These are phyloP conservation scores for Dactylellina leptospora DNA, from an alignment of 2,329 filamentous ascomycete species.

Conservation along the genomic window DNA sequence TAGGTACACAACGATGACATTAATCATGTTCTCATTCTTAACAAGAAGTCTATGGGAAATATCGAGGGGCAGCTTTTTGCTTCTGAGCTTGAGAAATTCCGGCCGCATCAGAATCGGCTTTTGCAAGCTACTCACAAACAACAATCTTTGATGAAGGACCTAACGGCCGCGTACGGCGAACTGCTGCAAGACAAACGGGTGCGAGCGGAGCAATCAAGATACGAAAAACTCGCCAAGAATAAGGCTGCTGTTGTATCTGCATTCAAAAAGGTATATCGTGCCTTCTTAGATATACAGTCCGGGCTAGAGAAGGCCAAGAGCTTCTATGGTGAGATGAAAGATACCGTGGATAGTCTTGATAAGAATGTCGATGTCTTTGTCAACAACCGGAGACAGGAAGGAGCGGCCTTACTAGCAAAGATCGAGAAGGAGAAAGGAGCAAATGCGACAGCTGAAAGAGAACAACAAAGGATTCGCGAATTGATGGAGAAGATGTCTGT, in stretches of 20 bases:
- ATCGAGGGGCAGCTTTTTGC: constrained; percentile 94
- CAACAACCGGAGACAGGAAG: constrained; percentile 90
- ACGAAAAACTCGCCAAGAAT: constrained; percentile 85
- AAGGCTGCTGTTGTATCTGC: constrained; percentile 80
- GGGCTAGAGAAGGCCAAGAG: constrained; percentile 86
- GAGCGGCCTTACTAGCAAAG: constrained; percentile 83
- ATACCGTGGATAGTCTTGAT: constrained; percentile 87
- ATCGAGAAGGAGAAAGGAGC: constrained; percentile 82
- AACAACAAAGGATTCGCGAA: constrained; percentile 83
- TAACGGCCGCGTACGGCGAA: constrained; percentile 85
- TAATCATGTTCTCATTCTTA: constrained; percentile 93
- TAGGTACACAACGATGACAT: constrained; percentile 97
- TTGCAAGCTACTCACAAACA: constrained; percentile 96
- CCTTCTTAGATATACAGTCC: constrained; percentile 86
- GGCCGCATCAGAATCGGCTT: constrained; percentile 88
- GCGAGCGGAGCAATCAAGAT: constrained; percentile 91
- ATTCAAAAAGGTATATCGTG: constrained; percentile 91
- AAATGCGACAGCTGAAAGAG: constrained; percentile 75
- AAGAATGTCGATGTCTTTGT: constrained; percentile 98
- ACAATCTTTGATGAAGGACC: constrained; percentile 89
- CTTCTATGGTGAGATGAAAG: constrained; percentile 95
- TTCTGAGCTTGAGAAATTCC: constrained; percentile 95
- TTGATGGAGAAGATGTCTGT: constrained; percentile 97
- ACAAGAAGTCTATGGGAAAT: constrained; percentile 94
- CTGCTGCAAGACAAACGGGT: constrained; percentile 94